phyloP scores from a whole-genome alignment of 2,329 filamentous ascomycete genomes.

The Geosmithia flava region DNA sequence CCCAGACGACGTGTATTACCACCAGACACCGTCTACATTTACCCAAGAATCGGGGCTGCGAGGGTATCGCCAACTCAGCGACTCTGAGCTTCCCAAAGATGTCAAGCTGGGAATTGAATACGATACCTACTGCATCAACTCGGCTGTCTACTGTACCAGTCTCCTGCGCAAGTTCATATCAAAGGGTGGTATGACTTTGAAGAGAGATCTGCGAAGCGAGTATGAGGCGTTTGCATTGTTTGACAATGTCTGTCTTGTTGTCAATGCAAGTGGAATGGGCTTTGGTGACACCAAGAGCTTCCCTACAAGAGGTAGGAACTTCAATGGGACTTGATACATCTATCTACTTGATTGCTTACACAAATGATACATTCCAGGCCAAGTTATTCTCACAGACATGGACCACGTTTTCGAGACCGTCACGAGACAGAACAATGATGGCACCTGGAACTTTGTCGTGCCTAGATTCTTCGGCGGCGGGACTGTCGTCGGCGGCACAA shows the following conservation, averaged over 20 bases:
- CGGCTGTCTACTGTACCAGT: constrained; percentile 36
- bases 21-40: constrained; percentile 14
- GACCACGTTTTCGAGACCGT: constrained; percentile 23
- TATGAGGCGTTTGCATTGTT: constrained; percentile 16
- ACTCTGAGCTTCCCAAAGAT: constrained; percentile 24
- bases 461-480: constrained; percentile 48
- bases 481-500: constrained; percentile 53
- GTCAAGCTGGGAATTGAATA: constrained; percentile 23
- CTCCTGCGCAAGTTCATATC: constrained; percentile 18
- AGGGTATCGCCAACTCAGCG: constrained; percentile 14
- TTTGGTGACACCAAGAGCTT: constrained; percentile 19
- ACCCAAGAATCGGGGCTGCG: constrained; percentile 13
- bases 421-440: constrained; percentile 50
- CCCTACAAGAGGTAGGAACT: constrained; percentile 15
- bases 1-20: constrained; percentile 23
- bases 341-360: background rate
- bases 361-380: constrained; percentile 12
- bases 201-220: constrained; percentile 14
- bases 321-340: background rate
- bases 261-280: constrained; percentile 21
- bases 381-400: constrained; percentile 24
- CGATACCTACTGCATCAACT: constrained; percentile 34
- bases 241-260: constrained; percentile 9
- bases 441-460: constrained; percentile 48
- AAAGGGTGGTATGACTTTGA: constrained; percentile 14